Base-by-base conservation (phyloP, 257 asterid genomes). In the Fraxinus pennsylvanica region DNA sequence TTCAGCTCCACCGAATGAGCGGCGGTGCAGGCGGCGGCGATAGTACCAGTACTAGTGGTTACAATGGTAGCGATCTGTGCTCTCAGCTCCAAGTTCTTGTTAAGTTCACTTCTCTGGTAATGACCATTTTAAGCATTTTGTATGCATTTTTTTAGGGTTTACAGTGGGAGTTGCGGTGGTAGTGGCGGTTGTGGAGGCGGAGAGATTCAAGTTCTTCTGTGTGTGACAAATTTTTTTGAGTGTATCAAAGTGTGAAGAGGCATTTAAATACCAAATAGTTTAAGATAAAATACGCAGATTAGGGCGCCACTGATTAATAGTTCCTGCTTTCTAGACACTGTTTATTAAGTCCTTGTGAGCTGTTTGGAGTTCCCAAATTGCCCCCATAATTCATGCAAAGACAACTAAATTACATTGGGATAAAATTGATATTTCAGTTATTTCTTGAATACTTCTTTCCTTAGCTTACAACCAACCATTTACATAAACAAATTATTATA, bases 221-320 rank as follows among this genome's bases (percentile, higher is more conserved):
- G 87, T 82, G 87, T 79, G 80, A 84, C 57, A 63, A 77, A n/a
- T 27, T 25, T 63, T 68, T 7, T 78, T 43, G 84, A 79, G 84
- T 63, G 70, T 79, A 81, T 78, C 82, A 78, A 87, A 78, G 82
- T 70, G 70, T 78, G 67, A 79, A 80, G 79, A 78, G 59, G 69
- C 73, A 77, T 87, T 86, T 85, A 78, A 87, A 85, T 72, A 68
- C 6, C 54, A 72, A 36, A 19, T 50, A 57, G 29, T 75, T 81
- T 71, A 61, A 50, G 75, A 54, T 50, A 83, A 43, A 43, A 76
- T 71, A 63, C 65, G 45, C 78, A 52, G 86, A 87, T 81, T 87
- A 84, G 83, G 89, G 90, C 76, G 85, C 88, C 85, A 76, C 80
- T 82, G 72, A 78, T 83, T 81, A 78, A 80, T 78, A 73, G 78